A percentile compares a stretch with the other conserved stretches of the same genome.
Conservation (phyloP, 108 stramenopile genomes). For the Asterionellopsis glacialis region DNA sequence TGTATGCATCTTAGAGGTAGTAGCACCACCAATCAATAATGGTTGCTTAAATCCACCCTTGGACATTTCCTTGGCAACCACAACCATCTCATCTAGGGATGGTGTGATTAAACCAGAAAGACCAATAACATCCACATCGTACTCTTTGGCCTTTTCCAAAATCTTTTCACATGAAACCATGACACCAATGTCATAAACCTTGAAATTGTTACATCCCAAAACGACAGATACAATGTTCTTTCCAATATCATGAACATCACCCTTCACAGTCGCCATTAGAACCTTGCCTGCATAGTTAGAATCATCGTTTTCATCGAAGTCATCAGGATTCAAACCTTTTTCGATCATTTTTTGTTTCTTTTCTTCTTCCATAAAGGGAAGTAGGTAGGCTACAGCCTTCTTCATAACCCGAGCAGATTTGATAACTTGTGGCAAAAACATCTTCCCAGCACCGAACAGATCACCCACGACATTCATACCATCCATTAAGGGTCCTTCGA, state of each 20-base stretch:
- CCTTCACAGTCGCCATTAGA: slow-evolving; percentile 99
- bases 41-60: slow-evolving; percentile 95
- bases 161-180: slow-evolving; percentile 97
- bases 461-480: slow-evolving; percentile 99
- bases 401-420: slow-evolving; percentile 99
- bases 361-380: slow-evolving; percentile 99
- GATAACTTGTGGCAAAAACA: slow-evolving; percentile 99
- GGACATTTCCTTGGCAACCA: slow-evolving; percentile 95
- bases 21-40: slow-evolving; percentile 98
- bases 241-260: slow-evolving; percentile 99
- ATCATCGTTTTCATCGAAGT: slow-evolving; percentile 78
- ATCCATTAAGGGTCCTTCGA: slow-evolving; percentile 99
- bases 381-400: slow-evolving; percentile 98
- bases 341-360: slow-evolving; percentile 85
- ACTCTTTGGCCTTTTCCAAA: slow-evolving; percentile 90
- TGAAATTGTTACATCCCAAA: slow-evolving; percentile 99
- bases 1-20: slow-evolving; percentile 99
- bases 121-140: slow-evolving; percentile 96
- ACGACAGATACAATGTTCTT: slow-evolving; percentile 99
- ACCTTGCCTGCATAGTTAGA: slow-evolving; percentile 93
- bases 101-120: slow-evolving; percentile 99
- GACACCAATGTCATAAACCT: slow-evolving; percentile 99
- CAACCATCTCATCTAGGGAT: slow-evolving; percentile 99
- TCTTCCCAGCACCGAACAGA: slow-evolving; percentile 98
- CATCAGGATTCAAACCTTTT: slow-evolving; percentile 83